phyloP scores from a whole-genome alignment of 2,329 filamentous ascomycete species.

The Calonectria henricotiae region DNA sequence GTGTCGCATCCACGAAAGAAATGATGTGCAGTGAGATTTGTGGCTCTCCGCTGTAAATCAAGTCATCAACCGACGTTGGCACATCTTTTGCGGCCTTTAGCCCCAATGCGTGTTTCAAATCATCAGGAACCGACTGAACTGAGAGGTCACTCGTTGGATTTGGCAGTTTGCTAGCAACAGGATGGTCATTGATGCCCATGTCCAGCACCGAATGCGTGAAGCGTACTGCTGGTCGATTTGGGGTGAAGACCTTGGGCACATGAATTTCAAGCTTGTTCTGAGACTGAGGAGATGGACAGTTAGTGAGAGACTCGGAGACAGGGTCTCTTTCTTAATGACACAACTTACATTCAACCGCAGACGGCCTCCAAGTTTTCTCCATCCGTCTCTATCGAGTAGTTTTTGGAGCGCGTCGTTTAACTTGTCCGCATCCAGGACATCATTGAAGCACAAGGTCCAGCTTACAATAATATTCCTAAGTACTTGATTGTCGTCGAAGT shows the following conservation, averaged over 20 bases:
- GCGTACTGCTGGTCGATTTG: neutral
- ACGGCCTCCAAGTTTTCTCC: slow-evolving; percentile 11
- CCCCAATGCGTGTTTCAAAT: neutral
- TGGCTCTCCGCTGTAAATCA: neutral
- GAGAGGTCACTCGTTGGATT: neutral
- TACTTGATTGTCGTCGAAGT: slow-evolving; percentile 4
- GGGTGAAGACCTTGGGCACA: slow-evolving; percentile 2
- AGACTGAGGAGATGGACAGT: neutral
- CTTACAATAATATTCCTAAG: slow-evolving; percentile 1
- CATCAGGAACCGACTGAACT: neutral
- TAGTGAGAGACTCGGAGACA: neutral
- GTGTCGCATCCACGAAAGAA: slow-evolving; percentile 3
- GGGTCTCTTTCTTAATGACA: no score
- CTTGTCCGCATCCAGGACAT: slow-evolving; percentile 7
- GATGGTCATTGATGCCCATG: slow-evolving; percentile 1
- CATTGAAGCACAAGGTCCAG: slow-evolving; percentile 14
- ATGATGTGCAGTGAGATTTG: slow-evolving; percentile 11
- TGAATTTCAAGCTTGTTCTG: neutral
- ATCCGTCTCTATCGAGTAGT: neutral
- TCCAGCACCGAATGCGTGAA: neutral
- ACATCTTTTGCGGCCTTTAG: neutral
- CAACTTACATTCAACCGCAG: neutral
- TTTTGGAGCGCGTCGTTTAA: neutral
- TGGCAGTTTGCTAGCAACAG: neutral
- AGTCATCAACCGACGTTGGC: neutral